Evolutionary conservation across 2,329 filamentous ascomycete genomes (phyloP).

Genomic region (Pseudogymnoascus destructans): DNA sequence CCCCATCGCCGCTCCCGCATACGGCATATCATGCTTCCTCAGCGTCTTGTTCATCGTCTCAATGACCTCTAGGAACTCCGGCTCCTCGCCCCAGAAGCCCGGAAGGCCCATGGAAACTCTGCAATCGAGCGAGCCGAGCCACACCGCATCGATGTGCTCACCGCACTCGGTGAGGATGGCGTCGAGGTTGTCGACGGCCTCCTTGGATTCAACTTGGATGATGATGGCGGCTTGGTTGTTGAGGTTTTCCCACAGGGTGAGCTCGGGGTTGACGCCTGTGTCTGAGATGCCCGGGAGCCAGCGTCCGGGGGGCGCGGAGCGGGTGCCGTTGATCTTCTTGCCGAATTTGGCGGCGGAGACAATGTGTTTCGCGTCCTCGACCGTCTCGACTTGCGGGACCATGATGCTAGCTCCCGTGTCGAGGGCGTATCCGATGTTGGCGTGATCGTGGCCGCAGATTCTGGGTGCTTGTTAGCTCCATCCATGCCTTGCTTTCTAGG

Average conservation of each 20-base stretch:
- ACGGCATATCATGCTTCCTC: constrained; percentile 35
- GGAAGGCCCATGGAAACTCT: constrained; percentile 33
- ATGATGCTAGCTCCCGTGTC: constrained; percentile 37
- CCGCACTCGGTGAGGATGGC: constrained; percentile 34
- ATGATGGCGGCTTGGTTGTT: constrained; percentile 37
- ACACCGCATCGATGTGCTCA: constrained; percentile 34
- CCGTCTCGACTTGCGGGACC: constrained; percentile 36
- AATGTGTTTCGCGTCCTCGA: constrained; percentile 33
- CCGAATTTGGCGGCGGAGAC: constrained; percentile 34
- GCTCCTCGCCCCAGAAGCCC: constrained; percentile 27
- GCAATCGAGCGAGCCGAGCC: constrained; percentile 34
- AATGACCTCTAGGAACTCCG: constrained; percentile 31
- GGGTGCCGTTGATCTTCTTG: constrained; percentile 27
- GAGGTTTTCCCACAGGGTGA: constrained; percentile 29
- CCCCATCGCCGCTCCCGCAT: constrained; percentile 19
- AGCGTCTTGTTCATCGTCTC: constrained; percentile 29
- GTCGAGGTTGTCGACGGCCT: constrained; percentile 36
- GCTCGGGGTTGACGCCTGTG: constrained; percentile 22
- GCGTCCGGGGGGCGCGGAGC: constrained; percentile 35
- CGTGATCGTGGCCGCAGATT: constrained; percentile 35
- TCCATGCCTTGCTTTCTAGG: not conserved
- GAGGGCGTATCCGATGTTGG: constrained; percentile 34
- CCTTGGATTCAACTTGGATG: constrained; percentile 34
- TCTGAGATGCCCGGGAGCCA: constrained; percentile 32
- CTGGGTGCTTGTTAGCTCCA: constrained; percentile 14